Base-by-base conservation (phyloP, 2,329 filamentous ascomycete genomes). In the Exserohilum turcica region DNA sequence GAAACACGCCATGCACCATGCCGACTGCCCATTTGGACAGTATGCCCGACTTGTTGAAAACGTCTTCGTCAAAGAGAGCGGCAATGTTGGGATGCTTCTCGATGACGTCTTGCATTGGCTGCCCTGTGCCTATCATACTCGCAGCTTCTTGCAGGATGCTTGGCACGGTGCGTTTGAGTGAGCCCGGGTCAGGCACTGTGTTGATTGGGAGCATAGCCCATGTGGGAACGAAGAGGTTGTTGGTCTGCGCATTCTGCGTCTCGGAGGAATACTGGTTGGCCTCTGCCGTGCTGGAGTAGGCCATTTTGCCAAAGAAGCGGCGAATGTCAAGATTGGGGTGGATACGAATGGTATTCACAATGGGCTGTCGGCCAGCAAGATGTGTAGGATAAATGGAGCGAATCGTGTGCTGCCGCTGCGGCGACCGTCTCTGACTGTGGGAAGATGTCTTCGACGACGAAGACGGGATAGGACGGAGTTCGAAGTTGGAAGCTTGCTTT, bases 141-240 rank as follows among this genome's bases (percentile, higher is more conserved):
- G 59, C 43, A 3, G 59, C 55, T 52, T 66, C 52, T 7, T 56
- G 46, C 1, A 61, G n/a, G 24, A 66, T 43, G 9, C 32, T 24
- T 6, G 46, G 37, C 2, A 66, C 54, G 4, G 54, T 57, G 15
- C 52, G 36, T 19, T 42, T 56, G 2, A 65, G 16, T 2, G 61
- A 63, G 0, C 64, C 64, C 6, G 63, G 61, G 27, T 66, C 63
- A 1, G 61, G 57, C 8, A 52, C 43, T 2, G 63, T 63, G 29
- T 59, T 67, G 6, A 65, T 54, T 3, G 64, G 57, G 48, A 64
- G 56, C 64, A 67, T 67, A 6, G 64, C 56, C 64, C 64, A 67
- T 3, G 58, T 66, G 2, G 64, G 64, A n/a, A 67, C 16, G 10
- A 55, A 63, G 1, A 67, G 29, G 27, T 67, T 63, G 16, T 49